Conservation (phyloP, 225 moss, liverwort and hornwort species). For the Pleurozium schreberi region DNA sequence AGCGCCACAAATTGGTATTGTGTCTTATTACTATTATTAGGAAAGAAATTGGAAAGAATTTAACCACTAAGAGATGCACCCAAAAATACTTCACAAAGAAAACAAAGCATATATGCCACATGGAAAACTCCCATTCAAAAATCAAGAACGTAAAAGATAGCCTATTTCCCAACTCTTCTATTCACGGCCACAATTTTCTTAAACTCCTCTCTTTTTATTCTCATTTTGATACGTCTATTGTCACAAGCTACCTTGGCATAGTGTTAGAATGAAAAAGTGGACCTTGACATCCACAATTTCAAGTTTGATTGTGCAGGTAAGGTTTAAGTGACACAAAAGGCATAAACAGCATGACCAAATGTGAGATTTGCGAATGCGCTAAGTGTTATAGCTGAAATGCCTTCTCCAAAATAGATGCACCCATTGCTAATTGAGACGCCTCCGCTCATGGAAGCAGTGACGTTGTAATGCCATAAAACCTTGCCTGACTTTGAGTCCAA, state of each 20-base stretch:
- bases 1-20: too few relatives aligned
- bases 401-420: not conserved
- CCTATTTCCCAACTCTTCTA: rapidly evolving
- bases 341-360: not conserved
- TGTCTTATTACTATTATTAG: too few relatives aligned
- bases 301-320: not conserved
- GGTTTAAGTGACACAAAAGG: not conserved
- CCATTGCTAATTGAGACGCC: not conserved
- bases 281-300: not conserved
- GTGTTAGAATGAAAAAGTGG: too few relatives aligned
- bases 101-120: not conserved
- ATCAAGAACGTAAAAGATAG: not conserved
- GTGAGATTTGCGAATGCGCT: not conserved
- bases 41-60: too few relatives aligned
- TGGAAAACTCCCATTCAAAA: not conserved
- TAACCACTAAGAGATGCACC: too few relatives aligned
- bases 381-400: not conserved
- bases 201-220: not conserved
- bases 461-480: not conserved
- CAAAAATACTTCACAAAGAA: not conserved
- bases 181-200: not conserved
- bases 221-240: not conserved
- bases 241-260: too few relatives aligned
- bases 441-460: not conserved
- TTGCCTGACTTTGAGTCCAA: not conserved